These are phyloP conservation scores for Beauveria rudraprayagi DNA, from an alignment of 2,329 filamentous ascomycete species.

Conservation along the genomic window DNA sequence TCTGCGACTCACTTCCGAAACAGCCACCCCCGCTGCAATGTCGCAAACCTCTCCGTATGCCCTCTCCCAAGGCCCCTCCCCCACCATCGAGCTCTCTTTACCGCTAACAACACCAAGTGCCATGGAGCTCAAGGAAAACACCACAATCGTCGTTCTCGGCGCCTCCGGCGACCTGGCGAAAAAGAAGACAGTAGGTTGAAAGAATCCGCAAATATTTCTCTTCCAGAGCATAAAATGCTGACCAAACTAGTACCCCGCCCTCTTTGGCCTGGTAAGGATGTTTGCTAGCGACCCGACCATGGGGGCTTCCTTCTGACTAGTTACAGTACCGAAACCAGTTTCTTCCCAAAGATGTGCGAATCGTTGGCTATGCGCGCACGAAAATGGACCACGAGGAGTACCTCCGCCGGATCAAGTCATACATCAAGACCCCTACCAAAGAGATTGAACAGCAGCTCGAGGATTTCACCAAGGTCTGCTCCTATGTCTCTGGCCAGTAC, in stretches of 20 bases:
- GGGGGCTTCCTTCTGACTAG: neutral
- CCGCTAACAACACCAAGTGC: conserved; percentile 42
- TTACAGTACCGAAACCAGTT: conserved; percentile 96
- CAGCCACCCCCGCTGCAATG: conserved; percentile 12
- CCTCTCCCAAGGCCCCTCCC: conserved; percentile 22
- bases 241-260: conserved; percentile 70
- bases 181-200: conserved; percentile 84
- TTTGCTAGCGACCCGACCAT: neutral
- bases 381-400: conserved; percentile 99
- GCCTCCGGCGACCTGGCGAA: conserved; percentile 97
- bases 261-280: conserved; percentile 86
- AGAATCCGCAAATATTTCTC: conserved; percentile 5
- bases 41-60: conserved; percentile 23
- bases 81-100: conserved; percentile 12
- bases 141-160: conserved; percentile 89
- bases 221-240: conserved; percentile 20
- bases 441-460: conserved; percentile 93
- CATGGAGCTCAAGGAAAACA: conserved; percentile 97
- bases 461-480: conserved; percentile 80
- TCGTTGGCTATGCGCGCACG: conserved; percentile 97
- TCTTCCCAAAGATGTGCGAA: conserved; percentile 90
- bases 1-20: neutral
- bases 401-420: conserved; percentile 87
- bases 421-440: conserved; percentile 98
- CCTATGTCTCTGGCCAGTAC: conserved; percentile 95